These are phyloP conservation scores for Fraxinus floribunda DNA, from an alignment of 305 asterid genomes.

Conservation along the genomic window DNA sequence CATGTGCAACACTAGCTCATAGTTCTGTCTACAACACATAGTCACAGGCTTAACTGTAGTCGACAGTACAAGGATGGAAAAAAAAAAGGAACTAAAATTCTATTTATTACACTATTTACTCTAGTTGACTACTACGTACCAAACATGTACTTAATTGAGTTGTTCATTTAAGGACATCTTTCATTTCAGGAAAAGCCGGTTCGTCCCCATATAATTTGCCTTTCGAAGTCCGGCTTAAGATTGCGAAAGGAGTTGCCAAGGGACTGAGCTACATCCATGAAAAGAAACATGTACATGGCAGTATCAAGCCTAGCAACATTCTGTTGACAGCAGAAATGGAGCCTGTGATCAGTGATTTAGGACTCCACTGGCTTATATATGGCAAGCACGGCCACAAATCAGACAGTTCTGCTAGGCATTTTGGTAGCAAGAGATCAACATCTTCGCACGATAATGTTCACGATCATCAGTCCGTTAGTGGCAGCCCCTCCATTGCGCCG, in stretches of 20 bases:
- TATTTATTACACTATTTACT: not conserved
- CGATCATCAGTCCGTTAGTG: conserved; percentile 22
- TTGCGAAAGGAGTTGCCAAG: conserved; percentile 77
- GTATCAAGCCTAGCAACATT: conserved; percentile 86
- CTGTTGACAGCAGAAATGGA: conserved; percentile 80
- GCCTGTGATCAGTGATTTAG: conserved; percentile 75
- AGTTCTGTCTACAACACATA: not conserved
- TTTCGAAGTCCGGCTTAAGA: conserved; percentile 53
- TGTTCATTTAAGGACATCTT: not conserved
- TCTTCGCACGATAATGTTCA: conserved; percentile 32
- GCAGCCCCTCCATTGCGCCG: conserved; percentile 43
- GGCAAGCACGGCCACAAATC: conserved; percentile 48
- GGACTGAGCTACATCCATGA: conserved; percentile 83
- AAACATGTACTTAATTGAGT: not conserved
- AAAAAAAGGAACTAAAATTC: not conserved
- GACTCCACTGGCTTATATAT: conserved; percentile 59
- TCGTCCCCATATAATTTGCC: conserved; percentile 74
- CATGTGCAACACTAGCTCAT: conserved; percentile 46
- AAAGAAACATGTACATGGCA: conserved; percentile 88
- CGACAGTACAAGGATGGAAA: not conserved
- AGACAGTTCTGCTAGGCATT: conserved; percentile 52
- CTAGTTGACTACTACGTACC: not conserved
- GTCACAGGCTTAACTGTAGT: not conserved
- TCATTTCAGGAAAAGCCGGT: conserved; percentile 57
- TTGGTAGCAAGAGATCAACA: conserved; percentile 57